Evolutionary conservation across 352 stramenopile genomes (phyloP).

Genomic region (Globisporangium perplexum): DNA sequence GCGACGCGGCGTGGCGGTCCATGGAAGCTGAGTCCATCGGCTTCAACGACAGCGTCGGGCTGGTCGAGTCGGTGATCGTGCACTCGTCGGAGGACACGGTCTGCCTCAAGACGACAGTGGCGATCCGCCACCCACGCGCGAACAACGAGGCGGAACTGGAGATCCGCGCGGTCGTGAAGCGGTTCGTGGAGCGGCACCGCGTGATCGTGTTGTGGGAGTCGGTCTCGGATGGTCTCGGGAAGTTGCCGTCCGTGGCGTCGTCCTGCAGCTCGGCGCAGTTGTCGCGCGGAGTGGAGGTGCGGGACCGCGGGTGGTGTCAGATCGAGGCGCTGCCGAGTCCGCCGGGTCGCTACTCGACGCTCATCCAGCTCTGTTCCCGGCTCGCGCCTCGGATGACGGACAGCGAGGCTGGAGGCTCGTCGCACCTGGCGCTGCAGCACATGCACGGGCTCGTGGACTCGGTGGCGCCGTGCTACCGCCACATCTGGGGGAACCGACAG

Average conservation of each 20-base stretch:
- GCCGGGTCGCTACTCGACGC: slow-evolving; percentile 23
- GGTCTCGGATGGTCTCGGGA: slow-evolving; percentile 25
- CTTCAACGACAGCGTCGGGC: slow-evolving; percentile 24
- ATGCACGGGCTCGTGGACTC: slow-evolving; percentile 39
- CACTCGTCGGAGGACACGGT: slow-evolving; percentile 22
- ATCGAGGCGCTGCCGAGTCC: slow-evolving; percentile 26
- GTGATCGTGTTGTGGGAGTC: slow-evolving; percentile 54
- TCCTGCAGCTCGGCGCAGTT: slow-evolving; percentile 19
- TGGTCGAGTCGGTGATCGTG: slow-evolving; percentile 11
- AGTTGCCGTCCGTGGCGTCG: slow-evolving; percentile 1
- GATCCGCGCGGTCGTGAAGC: slow-evolving; percentile 32
- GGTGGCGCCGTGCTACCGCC: slow-evolving; percentile 32
- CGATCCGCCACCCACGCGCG: slow-evolving; percentile 29
- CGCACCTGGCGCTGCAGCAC: slow-evolving; percentile 34
- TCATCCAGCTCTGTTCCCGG: slow-evolving; percentile 54
- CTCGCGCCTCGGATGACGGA: slow-evolving; percentile 25
- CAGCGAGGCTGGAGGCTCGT: slow-evolving; percentile 17
- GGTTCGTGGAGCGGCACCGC: slow-evolving; percentile 27
- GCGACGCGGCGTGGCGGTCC: slow-evolving; percentile 29
- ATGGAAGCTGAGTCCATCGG: slow-evolving; percentile 25
- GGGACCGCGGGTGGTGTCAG: slow-evolving; percentile 42
- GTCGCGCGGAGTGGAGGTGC: slow-evolving; percentile 27
- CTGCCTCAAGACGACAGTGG: slow-evolving; percentile 31
- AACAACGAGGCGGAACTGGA: slow-evolving; percentile 25
- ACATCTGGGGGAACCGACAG: slow-evolving; percentile 41